phyloP scores from a whole-genome alignment of 2,329 filamentous ascomycete genomes.

The Boeremia exigua region DNA sequence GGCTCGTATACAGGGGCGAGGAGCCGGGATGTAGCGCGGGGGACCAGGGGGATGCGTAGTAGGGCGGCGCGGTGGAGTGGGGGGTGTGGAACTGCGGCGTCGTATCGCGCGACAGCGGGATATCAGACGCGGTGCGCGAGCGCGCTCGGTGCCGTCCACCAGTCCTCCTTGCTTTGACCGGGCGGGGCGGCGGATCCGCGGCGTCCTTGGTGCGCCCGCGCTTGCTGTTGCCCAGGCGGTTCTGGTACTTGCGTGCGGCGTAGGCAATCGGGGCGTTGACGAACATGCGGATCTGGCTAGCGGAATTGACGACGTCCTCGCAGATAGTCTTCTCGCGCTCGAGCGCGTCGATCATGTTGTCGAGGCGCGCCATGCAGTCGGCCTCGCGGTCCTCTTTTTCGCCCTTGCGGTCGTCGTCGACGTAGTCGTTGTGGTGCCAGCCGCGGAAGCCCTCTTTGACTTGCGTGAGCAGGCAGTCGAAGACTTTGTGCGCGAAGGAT shows the following conservation, averaged over 20 bases:
- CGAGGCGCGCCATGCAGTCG: constrained; percentile 35
- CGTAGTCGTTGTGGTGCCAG: constrained; percentile 46
- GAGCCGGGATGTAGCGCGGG: not conserved
- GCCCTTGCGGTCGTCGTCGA: constrained; percentile 43
- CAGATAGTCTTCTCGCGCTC: constrained; percentile 47
- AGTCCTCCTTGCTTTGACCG: constrained; percentile 18
- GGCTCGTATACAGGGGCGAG: not conserved
- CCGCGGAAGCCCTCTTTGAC: constrained; percentile 42
- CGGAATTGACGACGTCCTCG: constrained; percentile 46
- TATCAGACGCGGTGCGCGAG: constrained; percentile 11
- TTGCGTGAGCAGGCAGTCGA: constrained; percentile 40
- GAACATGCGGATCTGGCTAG: constrained; percentile 46
- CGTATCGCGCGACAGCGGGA: constrained; percentile 9
- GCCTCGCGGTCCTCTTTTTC: constrained; percentile 43
- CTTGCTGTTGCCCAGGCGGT: constrained; percentile 45
- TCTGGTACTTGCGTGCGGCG: constrained; percentile 41
- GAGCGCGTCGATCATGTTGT: constrained; percentile 39
- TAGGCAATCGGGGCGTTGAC: constrained; percentile 46
- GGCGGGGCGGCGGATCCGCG: constrained; percentile 5
- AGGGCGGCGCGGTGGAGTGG: not conserved
- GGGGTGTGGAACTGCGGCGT: constrained; percentile 14
- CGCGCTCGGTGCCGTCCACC: constrained; percentile 13
- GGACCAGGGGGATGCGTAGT: constrained; percentile 5
- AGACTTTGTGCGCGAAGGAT: constrained; percentile 43
- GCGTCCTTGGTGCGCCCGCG: constrained; percentile 31